Evolutionary conservation across 2,329 filamentous ascomycete genomes (phyloP).

Genomic region (Eurotiales sp.): DNA sequence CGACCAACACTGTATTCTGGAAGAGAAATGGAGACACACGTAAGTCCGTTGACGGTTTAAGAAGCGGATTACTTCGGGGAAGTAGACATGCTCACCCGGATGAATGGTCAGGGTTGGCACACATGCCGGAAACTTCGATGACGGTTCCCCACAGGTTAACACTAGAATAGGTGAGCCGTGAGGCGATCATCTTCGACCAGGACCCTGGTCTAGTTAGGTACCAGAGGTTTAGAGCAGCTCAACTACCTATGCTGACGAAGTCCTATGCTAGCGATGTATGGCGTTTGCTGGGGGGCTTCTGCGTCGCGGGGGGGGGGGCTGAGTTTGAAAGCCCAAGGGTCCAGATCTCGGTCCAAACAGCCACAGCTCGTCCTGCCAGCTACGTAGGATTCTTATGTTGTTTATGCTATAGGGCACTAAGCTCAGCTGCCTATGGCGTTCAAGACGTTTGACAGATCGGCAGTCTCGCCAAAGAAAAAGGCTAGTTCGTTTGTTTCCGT

Average conservation of each 20-base stretch:
- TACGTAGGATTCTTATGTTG: background rate
- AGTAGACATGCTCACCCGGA: background rate
- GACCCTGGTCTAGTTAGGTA: conserved; percentile 1
- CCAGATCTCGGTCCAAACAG: background rate
- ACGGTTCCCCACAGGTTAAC: conserved; percentile 9
- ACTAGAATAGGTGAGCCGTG: too few species aligned
- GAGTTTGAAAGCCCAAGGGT: too few species aligned
- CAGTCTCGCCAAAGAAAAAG: background rate
- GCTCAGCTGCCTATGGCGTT: too few species aligned
- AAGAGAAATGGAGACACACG: background rate
- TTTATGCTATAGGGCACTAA: too few species aligned
- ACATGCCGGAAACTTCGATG: conserved; percentile 4
- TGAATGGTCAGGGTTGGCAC: background rate
- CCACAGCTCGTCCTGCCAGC: background rate
- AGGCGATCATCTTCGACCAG: too few species aligned
- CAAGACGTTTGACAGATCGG: background rate
- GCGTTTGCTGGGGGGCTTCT: too few species aligned
- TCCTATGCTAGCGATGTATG: too few species aligned
- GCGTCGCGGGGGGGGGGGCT: too few species aligned
- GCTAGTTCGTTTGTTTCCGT: background rate
- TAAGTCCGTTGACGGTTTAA: background rate
- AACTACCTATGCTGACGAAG: too few species aligned
- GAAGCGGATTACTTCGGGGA: background rate
- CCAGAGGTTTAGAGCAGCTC: too few species aligned
- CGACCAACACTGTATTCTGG: background rate